A percentile compares a stretch with the other conserved stretches of the same genome.
These are phyloP conservation scores for Ophiocordyceps robertsii DNA, from an alignment of 2,329 filamentous ascomycete species.

Conservation along the genomic window DNA sequence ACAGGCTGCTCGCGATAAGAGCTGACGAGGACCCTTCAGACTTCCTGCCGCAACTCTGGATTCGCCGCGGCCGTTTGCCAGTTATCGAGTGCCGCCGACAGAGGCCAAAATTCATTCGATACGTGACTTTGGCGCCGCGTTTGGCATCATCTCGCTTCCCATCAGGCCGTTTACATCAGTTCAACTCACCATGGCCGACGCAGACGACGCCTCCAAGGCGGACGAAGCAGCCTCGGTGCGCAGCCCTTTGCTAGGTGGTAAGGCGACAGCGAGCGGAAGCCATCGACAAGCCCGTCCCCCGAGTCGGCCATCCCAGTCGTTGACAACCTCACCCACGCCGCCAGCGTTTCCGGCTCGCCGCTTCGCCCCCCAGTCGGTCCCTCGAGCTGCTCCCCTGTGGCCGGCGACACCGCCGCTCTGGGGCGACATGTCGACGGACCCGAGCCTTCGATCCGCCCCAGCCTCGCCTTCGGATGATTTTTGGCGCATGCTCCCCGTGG, in stretches of 20 bases:
- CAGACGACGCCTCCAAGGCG: background rate
- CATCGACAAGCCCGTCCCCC: background rate
- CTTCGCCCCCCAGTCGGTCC: background rate
- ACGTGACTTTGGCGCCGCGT: no score
- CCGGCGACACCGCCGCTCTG: background rate
- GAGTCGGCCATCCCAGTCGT: background rate
- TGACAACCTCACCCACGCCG: conserved; percentile 1
- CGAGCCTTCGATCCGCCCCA: background rate
- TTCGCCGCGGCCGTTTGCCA: no score
- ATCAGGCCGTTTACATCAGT: no score
- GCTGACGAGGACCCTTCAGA: no score
- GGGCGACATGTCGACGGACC: background rate
- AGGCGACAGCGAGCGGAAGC: background rate
- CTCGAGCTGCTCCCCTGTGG: background rate
- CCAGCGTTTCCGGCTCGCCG: background rate
- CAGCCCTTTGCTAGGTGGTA: background rate
- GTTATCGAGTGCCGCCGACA: no score
- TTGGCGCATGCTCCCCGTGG: conserved; percentile 2
- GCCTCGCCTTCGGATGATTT: background rate
- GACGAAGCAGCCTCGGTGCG: background rate
- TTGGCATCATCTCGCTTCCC: no score
- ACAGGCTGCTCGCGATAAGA: no score
- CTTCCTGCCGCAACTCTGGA: no score
- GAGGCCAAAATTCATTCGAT: no score
- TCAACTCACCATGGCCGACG: background rate